Base-by-base conservation (phyloP, 768 basidiomycete species). In the Tricholoma terreum region DNA sequence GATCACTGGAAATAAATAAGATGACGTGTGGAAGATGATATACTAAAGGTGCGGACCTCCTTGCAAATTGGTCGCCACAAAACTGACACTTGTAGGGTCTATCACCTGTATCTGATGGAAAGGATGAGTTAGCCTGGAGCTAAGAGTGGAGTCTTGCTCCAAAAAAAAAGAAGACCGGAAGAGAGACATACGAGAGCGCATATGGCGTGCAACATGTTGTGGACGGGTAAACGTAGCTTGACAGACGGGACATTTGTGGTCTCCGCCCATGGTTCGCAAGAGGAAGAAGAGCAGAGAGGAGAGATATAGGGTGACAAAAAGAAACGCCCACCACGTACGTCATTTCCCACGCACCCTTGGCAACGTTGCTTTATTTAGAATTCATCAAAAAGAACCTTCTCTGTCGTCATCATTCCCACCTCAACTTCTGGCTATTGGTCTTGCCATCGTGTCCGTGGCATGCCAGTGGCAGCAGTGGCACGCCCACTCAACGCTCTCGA, bases 41-140 rank as follows among this genome's bases (percentile, higher is more conserved):
- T 42, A 35, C 52, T 51, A 24, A 22, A 52, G 54, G 52, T n/a
- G 69, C 70, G 10, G 46, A 88, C 90, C 90, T 92, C 67, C 92
- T 73, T 1, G 92, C 92, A 67, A 94, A 94, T 73, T 92, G 90
- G 75, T 94, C 92, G 35, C 91, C 91, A 70, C 92, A 94, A 61
- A 86, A 82, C 66, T 86, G 86, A 64, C 92, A 94, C 67, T 90
- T 91, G 79, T 94, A 94, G 8, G 92, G 92, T 43, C 92, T 80
- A 77, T 93, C 91, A 56, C 91, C 91, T 36, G 91, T 93, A 73
- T 94, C 91, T 92, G 74, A 48, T 27, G 55, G 58, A 55, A 49
- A 50, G 45, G 48, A 52, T 22, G 45, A 43, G 43, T 27, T 2
- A 27, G 2, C 24, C 6, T 2, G 24, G 54, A 57, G 58, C 53